Base-by-base conservation (phyloP, 2,329 filamentous ascomycete genomes). In the Talaromyces albobiverticillius region DNA sequence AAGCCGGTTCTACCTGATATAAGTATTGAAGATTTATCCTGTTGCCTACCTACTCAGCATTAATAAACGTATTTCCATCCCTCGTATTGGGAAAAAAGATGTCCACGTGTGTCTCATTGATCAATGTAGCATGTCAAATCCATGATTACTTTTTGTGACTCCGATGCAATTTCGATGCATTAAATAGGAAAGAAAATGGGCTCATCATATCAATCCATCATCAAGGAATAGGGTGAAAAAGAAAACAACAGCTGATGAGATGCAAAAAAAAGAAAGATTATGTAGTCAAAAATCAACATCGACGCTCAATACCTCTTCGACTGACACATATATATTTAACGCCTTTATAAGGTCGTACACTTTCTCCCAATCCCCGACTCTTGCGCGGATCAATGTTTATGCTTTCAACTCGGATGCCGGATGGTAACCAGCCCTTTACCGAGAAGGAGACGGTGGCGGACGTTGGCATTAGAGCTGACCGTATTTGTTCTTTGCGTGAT, bases 311-410 rank as follows among this genome's bases (percentile, higher is more conserved):
- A 0, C 84, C 84, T 59, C 76, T 76, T 55, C 75, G 72, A 66
- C 82, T 84, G 11, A 85, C 81, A 61, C 92, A 96, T 63, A 99
- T 70, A 72, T 99, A 99, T 74, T 99, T 99, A 61, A 99, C 94
- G 1, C 94, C 94, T 75, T 97, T 99, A 73, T 96, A 97, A 22
- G 94, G 94, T 73, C 91, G 95, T 36, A 97, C 85, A 2, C 88
- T 85, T 61, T 95, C 90, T 0, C 90, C 90, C 43, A 99, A 65
- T 0, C 94, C 94, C 54, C 87, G 83, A 71, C 90, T 95, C 74
- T 87, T 91, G 69, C 89, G 86, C n/a, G 83, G 78, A 67, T 86
- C 83, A 13, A 87, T 71, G n/a, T 76, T 76, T 57, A 87, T 65
- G 60, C 79, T 81, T 51, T 86, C 83, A 1, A 87, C 84, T 57